Evolutionary conservation across 768 basidiomycete genomes (phyloP).

Genomic region (Hygrophorus russula): DNA sequence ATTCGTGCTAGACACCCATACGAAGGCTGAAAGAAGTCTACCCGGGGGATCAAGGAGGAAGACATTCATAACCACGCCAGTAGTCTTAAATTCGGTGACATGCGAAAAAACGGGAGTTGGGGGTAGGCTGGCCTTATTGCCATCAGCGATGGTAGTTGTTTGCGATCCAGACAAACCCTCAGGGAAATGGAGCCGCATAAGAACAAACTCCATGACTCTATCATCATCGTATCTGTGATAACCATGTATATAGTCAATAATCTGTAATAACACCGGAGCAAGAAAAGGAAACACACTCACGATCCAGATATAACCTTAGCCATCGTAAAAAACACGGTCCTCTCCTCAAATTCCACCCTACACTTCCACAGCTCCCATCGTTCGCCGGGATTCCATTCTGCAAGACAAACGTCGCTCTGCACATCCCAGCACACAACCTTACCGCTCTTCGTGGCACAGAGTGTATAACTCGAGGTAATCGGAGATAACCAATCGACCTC

Average conservation of each 20-base stretch:
- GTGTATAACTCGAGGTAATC: slow-evolving; percentile 63
- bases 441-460: slow-evolving; percentile 69
- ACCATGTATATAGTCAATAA: neutral
- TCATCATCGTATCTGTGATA: slow-evolving; percentile 41
- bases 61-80: slow-evolving; percentile 67
- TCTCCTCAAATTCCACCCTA: slow-evolving; percentile 61
- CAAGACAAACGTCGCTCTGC: slow-evolving; percentile 44
- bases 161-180: slow-evolving; percentile 29
- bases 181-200: slow-evolving; percentile 57
- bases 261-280: neutral
- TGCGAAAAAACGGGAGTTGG: slow-evolving; percentile 48
- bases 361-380: slow-evolving; percentile 74
- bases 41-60: slow-evolving; percentile 59
- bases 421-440: slow-evolving; percentile 75
- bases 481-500: slow-evolving; percentile 72
- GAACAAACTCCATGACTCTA: slow-evolving; percentile 57
- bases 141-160: slow-evolving; percentile 13
- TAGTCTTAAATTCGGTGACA: slow-evolving; percentile 52
- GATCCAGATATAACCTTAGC: slow-evolving; percentile 45
- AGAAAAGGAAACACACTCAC: slow-evolving; percentile 21
- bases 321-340: slow-evolving; percentile 68
- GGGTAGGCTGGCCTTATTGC: slow-evolving; percentile 10
- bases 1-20: slow-evolving; percentile 49
- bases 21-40: slow-evolving; percentile 53
- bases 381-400: slow-evolving; percentile 56